These are phyloP conservation scores for Corchorus capsularis DNA, from an alignment of 345 rosid species.

Conservation along the genomic window DNA sequence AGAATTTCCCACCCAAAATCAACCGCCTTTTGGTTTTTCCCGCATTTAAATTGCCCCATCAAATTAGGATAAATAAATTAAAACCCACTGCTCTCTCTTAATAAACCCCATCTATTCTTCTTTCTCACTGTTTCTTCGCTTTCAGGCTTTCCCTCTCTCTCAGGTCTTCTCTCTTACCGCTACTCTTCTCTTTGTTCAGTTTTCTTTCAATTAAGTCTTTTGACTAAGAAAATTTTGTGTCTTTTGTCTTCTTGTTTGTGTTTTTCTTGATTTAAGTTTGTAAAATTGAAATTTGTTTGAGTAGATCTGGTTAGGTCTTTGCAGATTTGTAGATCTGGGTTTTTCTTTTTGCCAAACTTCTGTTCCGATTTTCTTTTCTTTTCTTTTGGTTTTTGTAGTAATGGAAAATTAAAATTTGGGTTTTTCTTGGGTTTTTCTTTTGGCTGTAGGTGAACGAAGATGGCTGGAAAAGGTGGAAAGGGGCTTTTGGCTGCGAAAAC, in stretches of 20 bases:
- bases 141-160: neutral
- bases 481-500: slow-evolving; percentile 55
- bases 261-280: neutral
- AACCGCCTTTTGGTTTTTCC: slow-evolving; percentile 25
- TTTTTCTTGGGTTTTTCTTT: neutral
- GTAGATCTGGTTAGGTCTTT: neutral
- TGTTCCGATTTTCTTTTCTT: neutral
- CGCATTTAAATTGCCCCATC: slow-evolving; percentile 8
- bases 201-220: neutral
- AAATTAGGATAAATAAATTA: neutral
- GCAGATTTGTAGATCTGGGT: slow-evolving; percentile 3
- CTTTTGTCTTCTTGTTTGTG: neutral
- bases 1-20: slow-evolving; percentile 39
- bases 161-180: slow-evolving; percentile 25
- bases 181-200: neutral
- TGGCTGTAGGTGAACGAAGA: slow-evolving; percentile 27
- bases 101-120: neutral
- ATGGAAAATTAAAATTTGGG: too few relatives aligned
- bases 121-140: slow-evolving; percentile 3
- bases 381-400: neutral
- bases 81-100: neutral
- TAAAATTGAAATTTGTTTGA: neutral
- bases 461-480: slow-evolving; percentile 94
- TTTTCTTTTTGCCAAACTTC: neutral
- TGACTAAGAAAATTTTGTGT: neutral